A percentile compares a stretch with the other conserved stretches of the same genome.
These are phyloP conservation scores for Cryphonectria nitschkei DNA, from an alignment of 2,329 filamentous ascomycete species.

Conservation along the genomic window DNA sequence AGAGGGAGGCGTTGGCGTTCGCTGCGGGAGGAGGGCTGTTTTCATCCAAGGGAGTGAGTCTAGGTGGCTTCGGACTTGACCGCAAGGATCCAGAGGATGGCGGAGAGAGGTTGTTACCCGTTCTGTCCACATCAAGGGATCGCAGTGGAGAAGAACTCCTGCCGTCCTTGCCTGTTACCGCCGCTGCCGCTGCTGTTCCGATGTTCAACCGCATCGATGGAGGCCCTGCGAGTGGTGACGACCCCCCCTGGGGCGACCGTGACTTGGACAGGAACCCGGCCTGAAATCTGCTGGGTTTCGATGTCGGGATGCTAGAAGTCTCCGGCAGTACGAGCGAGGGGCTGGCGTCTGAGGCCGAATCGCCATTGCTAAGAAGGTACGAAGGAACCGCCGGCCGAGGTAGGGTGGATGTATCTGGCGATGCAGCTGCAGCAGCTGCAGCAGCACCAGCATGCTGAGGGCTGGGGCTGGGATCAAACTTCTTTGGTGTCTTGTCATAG, in stretches of 20 bases:
- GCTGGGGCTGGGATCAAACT: conserved; percentile 61
- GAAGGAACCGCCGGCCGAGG: conserved; percentile 56
- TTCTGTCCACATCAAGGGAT: conserved; percentile 53
- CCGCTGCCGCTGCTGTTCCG: conserved; percentile 51
- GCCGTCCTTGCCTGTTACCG: conserved; percentile 57
- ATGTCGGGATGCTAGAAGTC: conserved; percentile 39
- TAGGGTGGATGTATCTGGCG: conserved; percentile 53
- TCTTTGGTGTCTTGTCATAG: conserved; percentile 87
- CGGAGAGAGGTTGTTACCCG: conserved; percentile 54
- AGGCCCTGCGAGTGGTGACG: conserved; percentile 63
- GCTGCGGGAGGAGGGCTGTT: conserved; percentile 56
- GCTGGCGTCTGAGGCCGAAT: conserved; percentile 60
- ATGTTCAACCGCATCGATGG: conserved; percentile 61
- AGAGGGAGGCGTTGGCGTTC: conserved; percentile 40
- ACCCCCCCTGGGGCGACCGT: conserved; percentile 50
- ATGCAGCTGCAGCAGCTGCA: conserved; percentile 34
- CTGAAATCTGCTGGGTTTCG: conserved; percentile 79
- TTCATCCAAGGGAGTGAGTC: conserved; percentile 51
- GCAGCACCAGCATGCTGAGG: conserved; percentile 32
- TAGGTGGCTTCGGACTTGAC: conserved; percentile 40
- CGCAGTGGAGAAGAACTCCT: conserved; percentile 51
- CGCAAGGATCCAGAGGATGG: conserved; percentile 36
- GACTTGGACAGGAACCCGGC: conserved; percentile 78
- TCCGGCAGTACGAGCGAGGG: conserved; percentile 62
- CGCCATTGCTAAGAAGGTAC: conserved; percentile 51